A percentile compares a stretch with the other conserved stretches of the same genome.
phyloP scores from a whole-genome alignment of 139 green algal species.

The Penium margaritaceum region DNA sequence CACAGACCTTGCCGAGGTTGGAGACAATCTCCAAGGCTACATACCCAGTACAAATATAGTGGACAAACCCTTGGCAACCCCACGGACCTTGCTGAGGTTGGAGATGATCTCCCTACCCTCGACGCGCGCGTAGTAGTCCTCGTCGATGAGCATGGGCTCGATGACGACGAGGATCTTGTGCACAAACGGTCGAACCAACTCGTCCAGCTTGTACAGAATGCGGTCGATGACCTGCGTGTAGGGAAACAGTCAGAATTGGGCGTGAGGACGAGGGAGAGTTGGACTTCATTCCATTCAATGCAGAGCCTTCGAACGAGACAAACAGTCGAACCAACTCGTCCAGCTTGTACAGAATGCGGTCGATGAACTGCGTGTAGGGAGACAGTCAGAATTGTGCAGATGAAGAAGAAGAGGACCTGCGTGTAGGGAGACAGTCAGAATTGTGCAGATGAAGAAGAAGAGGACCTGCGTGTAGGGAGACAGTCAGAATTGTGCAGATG shows the following conservation, averaged over 20 bases:
- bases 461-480: no score
- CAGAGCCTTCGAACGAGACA: no score
- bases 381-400: not conserved
- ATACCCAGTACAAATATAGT: no score
- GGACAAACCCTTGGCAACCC: no score
- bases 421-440: no score
- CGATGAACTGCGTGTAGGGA: constrained; percentile 58
- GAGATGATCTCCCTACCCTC: constrained; percentile 97
- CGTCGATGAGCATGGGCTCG: constrained; percentile 97
- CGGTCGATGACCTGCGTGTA: constrained; percentile 74
- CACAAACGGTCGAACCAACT: constrained; percentile 93
- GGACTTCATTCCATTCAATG: no score
- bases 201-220: constrained; percentile 95
- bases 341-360: constrained; percentile 93
- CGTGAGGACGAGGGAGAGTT: no score
- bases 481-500: no score
- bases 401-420: no score
- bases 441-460: no score
- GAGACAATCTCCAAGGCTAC: not conserved
- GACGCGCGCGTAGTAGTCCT: constrained; percentile 98
- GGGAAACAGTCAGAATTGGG: no score
- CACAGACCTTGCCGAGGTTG: not conserved
- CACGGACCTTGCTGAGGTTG: constrained; percentile 75
- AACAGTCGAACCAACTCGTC: constrained; percentile 95
- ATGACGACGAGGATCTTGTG: constrained; percentile 99